These are phyloP conservation scores for Neopestalotiopsis sp. DNA, from an alignment of 2,329 filamentous ascomycete genomes.

Conservation along the genomic window DNA sequence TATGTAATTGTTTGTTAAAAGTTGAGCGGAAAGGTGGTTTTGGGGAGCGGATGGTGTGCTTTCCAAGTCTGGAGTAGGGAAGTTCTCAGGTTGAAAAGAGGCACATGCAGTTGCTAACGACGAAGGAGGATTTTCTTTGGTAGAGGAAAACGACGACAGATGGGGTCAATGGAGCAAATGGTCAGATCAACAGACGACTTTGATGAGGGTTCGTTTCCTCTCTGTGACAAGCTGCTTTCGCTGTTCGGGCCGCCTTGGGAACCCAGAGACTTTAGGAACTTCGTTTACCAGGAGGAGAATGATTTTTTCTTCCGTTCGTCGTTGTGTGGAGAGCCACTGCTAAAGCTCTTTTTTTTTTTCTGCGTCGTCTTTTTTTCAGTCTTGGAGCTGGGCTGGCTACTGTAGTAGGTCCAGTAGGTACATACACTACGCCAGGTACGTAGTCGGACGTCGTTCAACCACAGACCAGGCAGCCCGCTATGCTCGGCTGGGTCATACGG, in stretches of 20 bases:
- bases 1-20: constrained; percentile 26
- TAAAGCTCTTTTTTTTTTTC: neutral
- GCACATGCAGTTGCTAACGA: neutral
- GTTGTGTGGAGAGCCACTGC: neutral
- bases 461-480: neutral
- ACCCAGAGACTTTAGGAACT: neutral
- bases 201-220: neutral
- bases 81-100: neutral
- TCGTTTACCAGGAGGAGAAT: constrained; percentile 5
- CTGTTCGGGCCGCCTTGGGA: constrained; percentile 13
- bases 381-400: constrained; percentile 2
- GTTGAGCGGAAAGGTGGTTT: constrained; percentile 15
- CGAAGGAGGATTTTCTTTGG: neutral
- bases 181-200: constrained; percentile 15
- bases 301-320: constrained; percentile 1
- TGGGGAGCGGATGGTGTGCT: constrained; percentile 15
- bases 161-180: neutral
- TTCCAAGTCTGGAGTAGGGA: constrained; percentile 1
- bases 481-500: constrained; percentile 3
- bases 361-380: neutral
- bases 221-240: neutral
- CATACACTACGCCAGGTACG: no score
- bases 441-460: constrained; percentile 5
- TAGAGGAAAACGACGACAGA: neutral
- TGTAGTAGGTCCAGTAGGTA: neutral